Evolutionary conservation across 345 rosid genomes (phyloP), one percentile per base, ranked within the genome.

Genomic region (Salix exigua): DNA sequence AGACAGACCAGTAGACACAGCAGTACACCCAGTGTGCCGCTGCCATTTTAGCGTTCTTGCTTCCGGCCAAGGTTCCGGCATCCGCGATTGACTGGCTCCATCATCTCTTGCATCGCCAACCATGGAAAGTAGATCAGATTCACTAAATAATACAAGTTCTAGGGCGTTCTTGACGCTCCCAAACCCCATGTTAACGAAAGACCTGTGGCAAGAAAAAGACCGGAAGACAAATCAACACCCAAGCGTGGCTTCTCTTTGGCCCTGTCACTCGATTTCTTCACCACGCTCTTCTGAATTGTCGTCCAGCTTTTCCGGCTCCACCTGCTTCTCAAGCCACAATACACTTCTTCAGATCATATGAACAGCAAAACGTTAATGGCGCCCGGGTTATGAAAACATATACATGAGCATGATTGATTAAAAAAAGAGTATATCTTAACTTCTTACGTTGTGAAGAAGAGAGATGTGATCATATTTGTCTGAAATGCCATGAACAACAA

Each of bases 11-110:
- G 37, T 33, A 33, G 37, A 33, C 37, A 0, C 37, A 33, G 37
- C 7, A 5, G 44, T 7, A 8, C 44, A 40, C 50, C 50, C 3
- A 3, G 4, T 46, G 17, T 12, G 50, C 66, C 28, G 38, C 82
- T 9, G 67, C 73, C 26, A 37, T 25, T 60, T 71, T 79, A 53
- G 38, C 40, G 46, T 70, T 78, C 71, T 75, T 76, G 73, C 71
- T 42, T 67, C 80, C 62, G 28, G 72, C 63, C 71, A 60, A 48
- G 5, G 71, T 77, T 30, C 74, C 81, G 67, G 72, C 37, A 74
- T 62, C 73, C 55, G 14, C 50, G 55, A 48, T 66, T 4, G 71
- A 17, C 38, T 64, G 69, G 50, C 42, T 63, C 26, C 73, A 71
- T n/a, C 16, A 46, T 46, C 50, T 46, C 13, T 46, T 12, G 50